Percentiles rank a stretch among this genome's conserved stretches.
Conservation (phyloP, 805 yeast genomes). For the Candida parachauliodes region DNA sequence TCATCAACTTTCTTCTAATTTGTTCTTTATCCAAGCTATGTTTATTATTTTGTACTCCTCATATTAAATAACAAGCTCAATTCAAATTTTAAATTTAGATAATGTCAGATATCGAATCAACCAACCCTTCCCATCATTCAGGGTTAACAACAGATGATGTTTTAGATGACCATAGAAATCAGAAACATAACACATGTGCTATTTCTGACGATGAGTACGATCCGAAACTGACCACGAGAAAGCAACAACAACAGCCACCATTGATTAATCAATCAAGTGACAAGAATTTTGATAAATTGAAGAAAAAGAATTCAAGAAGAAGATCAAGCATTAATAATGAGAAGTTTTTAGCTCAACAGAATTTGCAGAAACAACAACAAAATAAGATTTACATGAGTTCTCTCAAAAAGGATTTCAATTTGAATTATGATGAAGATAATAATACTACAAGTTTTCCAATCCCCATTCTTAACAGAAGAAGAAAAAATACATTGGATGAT, state of each 20-base stretch:
- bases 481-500: slow-evolving; percentile 32
- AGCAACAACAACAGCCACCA: slow-evolving; percentile 6
- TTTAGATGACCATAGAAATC: slow-evolving; percentile 40
- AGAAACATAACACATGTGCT: slow-evolving; percentile 14
- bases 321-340: slow-evolving; percentile 6
- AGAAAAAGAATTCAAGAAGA: slow-evolving; percentile 5
- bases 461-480: slow-evolving; percentile 16
- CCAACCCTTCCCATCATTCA: slow-evolving; percentile 21
- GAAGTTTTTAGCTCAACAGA: slow-evolving; percentile 3
- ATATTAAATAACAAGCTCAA: neutral
- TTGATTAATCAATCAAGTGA: neutral
- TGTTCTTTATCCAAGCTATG: slow-evolving; percentile 1
- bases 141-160: slow-evolving; percentile 23
- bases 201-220: slow-evolving; percentile 15
- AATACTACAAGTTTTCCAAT: slow-evolving; percentile 8
- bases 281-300: slow-evolving; percentile 3
- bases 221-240: neutral
- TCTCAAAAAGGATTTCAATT: slow-evolving; percentile 18
- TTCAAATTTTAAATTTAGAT: neutral
- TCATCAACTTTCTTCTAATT: neutral
- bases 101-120: slow-evolving; percentile 42
- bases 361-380: slow-evolving; percentile 5
- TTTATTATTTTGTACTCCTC: neutral
- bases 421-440: slow-evolving; percentile 17
- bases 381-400: slow-evolving; percentile 11